Conservation (phyloP, 495 filamentous ascomycete species). For the Corynascus novoguineensis region DNA sequence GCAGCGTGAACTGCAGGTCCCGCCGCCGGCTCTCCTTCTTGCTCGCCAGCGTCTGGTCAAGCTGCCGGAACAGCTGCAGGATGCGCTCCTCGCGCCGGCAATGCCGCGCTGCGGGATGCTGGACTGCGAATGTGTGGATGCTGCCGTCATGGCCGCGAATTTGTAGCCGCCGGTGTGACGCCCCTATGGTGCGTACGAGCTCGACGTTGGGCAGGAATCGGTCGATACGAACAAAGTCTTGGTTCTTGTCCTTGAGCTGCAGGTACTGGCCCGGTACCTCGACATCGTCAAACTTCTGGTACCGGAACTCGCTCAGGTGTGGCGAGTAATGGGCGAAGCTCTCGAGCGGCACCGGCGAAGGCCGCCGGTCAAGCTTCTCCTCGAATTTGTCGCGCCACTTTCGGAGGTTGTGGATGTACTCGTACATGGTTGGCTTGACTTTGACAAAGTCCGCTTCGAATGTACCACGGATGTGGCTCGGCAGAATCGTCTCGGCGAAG, state of each 20-base stretch:
- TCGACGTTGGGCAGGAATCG: slow-evolving; percentile 93
- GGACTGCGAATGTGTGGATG: slow-evolving; percentile 88
- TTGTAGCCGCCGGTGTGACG: slow-evolving; percentile 86
- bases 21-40: slow-evolving; percentile 90
- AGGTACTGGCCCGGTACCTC: slow-evolving; percentile 97
- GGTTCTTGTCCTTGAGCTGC: slow-evolving; percentile 94
- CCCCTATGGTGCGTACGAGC: slow-evolving; percentile 77
- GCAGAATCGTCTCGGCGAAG: slow-evolving; percentile 93
- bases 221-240: slow-evolving; percentile 95
- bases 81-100: slow-evolving; percentile 92
- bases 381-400: slow-evolving; percentile 98
- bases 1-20: slow-evolving; percentile 92
- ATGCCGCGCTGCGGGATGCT: slow-evolving; percentile 87
- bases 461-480: slow-evolving; percentile 81
- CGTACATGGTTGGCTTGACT: slow-evolving; percentile 89
- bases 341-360: slow-evolving; percentile 64
- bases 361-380: slow-evolving; percentile 89
- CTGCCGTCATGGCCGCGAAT: slow-evolving; percentile 98
- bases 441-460: slow-evolving; percentile 95
- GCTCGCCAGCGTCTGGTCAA: slow-evolving; percentile 83
- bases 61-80: slow-evolving; percentile 93
- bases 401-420: slow-evolving; percentile 95
- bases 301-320: slow-evolving; percentile 91
- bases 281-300: slow-evolving; percentile 96
- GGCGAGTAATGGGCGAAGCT: slow-evolving; percentile 58